phyloP scores from a whole-genome alignment of 139 green algal species.

The Auxenochlorella protothecoides region DNA sequence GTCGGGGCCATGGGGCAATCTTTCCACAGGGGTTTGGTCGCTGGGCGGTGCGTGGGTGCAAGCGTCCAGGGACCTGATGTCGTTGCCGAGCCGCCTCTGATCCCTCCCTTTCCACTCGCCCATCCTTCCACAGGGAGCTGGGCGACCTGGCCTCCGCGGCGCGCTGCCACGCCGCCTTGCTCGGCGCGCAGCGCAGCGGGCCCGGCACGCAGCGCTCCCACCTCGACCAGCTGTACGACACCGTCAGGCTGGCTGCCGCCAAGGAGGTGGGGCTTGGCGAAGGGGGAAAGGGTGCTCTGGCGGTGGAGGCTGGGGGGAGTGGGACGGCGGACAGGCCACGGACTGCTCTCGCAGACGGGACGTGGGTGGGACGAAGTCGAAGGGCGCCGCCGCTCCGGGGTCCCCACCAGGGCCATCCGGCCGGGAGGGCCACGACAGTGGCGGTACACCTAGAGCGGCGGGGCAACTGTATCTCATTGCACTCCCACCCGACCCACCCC shows the following conservation, averaged over 20 bases:
- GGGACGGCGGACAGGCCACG: not conserved
- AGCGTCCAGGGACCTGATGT: not conserved
- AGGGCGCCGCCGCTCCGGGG: too few species aligned
- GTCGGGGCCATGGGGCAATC: not conserved
- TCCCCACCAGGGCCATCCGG: too few species aligned
- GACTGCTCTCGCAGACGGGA: not conserved
- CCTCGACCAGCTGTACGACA: conserved; percentile 59
- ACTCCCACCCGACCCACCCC: not conserved
- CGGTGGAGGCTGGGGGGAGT: not conserved
- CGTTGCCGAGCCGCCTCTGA: not conserved
- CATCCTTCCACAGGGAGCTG: conserved; percentile 16
- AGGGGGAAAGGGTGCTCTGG: too few species aligned
- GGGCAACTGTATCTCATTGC: too few species aligned
- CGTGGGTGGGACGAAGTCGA: too few species aligned
- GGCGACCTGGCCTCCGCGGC: conserved; percentile 38
- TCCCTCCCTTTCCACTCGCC: too few species aligned
- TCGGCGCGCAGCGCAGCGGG: conserved; percentile 38
- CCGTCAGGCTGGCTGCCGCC: conserved; percentile 8
- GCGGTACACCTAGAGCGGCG: too few species aligned
- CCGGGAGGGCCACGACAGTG: too few species aligned
- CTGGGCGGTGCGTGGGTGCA: not conserved
- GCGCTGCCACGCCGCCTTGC: conserved; percentile 53
- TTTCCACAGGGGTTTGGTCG: not conserved
- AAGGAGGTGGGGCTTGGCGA: conserved; percentile 6
- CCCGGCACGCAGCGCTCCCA: conserved; percentile 53